Evolutionary conservation across 1,139 yeast genomes (phyloP), one percentile per base, ranked within the genome.

Genomic region (Sugiyamaella neomexicana): DNA sequence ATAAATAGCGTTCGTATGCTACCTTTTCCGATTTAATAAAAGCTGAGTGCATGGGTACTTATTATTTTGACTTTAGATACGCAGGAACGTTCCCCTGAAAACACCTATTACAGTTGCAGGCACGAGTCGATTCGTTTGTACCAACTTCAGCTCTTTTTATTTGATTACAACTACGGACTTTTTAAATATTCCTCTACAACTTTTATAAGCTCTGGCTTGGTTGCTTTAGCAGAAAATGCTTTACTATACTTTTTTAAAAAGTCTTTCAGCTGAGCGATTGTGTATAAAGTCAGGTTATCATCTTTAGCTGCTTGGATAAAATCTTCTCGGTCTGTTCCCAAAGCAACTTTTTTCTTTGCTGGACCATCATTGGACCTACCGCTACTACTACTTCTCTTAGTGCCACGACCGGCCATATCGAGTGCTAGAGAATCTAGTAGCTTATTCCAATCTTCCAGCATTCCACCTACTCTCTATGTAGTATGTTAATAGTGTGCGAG

Each of bases 381-480:
- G 20, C 12, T n/a, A 29, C 41, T 29, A 47, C 54, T 16, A 29
- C 20, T 2, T 8, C 49, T 43, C 52, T 55, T 50, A 46, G 50
- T 23, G 39, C 5, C 17, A 13, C 40, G 39, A 12, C 29, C 38
- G n/a, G 12, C 39, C 25, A 29, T n/a, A 38, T 39, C n/a, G 6
- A 32, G 25, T n/a, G 27, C 32, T 8, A 32, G 9, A 5, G 32
- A 32, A 42, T 46, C 53, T 2, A 55, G 42, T 20, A 42, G 38
- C 16, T 46, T 40, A 45, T 62, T 59, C 57, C 60, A 60, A 3
- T 52, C 49, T n/a, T 40, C 43, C 13, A 65, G 56, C 12, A 36
- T n/a, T 1, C 46, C 50, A 1, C 69, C 66, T 2, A 58, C 62
- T 25, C 59, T 52, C 52, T 47, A 39, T 23, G 29, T 16, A 32